phyloP scores from a whole-genome alignment of 2,329 filamentous ascomycete species.

The Cryphonectria carpinicola region DNA sequence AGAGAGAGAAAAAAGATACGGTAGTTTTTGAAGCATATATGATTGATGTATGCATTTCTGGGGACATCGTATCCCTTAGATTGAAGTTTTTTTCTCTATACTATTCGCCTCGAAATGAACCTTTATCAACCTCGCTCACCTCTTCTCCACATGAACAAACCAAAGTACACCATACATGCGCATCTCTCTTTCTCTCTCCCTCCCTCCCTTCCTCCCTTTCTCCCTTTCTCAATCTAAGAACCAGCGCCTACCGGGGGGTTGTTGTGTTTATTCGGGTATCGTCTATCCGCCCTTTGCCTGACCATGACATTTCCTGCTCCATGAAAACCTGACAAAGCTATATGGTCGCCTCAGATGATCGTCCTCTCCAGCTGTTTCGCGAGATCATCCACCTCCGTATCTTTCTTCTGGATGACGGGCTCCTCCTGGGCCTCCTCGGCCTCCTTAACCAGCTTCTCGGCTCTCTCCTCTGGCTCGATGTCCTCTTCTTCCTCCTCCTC shows the following conservation, averaged over 20 bases:
- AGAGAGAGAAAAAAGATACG: neutral
- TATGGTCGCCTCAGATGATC: slow-evolving; percentile 44
- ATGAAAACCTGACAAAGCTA: slow-evolving; percentile 20
- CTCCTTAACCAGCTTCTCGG: slow-evolving; percentile 70
- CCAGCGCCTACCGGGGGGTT: slow-evolving; percentile 27
- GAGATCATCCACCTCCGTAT: slow-evolving; percentile 80
- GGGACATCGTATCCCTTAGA: neutral
- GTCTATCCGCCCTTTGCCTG: slow-evolving; percentile 28
- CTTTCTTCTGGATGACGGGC: slow-evolving; percentile 70
- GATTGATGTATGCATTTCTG: neutral
- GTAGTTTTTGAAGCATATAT: neutral
- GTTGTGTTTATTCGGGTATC: slow-evolving; percentile 29
- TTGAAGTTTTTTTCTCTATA: neutral
- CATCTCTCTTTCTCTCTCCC: neutral
- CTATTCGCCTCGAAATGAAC: neutral
- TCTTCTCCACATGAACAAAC: neutral
- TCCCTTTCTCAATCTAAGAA: neutral
- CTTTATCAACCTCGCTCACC: neutral
- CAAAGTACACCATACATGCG: neutral
- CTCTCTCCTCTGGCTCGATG: slow-evolving; percentile 62
- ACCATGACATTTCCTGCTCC: slow-evolving; percentile 28
- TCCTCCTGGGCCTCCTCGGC: slow-evolving; percentile 75
- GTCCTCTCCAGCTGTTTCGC: slow-evolving; percentile 78
- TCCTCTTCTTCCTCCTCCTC: slow-evolving; percentile 67
- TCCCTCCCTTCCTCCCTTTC: neutral